phyloP scores from a whole-genome alignment of 192 early-diverging fungal genomes.

The Coemansia sp. region DNA sequence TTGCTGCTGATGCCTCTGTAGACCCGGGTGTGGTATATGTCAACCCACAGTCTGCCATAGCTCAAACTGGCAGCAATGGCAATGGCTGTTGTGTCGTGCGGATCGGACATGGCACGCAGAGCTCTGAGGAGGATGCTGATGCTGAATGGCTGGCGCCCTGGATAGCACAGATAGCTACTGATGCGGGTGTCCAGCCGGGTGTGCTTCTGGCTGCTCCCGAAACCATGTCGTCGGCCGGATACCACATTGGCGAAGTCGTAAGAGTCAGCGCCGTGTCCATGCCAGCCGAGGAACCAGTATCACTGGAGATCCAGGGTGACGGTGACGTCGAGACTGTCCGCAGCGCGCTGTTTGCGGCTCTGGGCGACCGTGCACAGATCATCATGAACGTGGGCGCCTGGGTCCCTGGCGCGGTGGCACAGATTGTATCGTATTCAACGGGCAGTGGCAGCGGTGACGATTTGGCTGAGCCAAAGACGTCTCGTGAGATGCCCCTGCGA shows the following conservation, averaged over 20 bases:
- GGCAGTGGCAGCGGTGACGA: not conserved
- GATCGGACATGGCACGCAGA: conserved; percentile 11
- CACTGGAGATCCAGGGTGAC: not conserved
- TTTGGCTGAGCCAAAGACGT: not conserved
- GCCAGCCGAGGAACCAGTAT: not conserved
- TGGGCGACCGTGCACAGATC: not conserved
- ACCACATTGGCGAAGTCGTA: conserved; percentile 25
- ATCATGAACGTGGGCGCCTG: conserved; percentile 12
- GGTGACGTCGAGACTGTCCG: not conserved
- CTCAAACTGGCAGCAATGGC: conserved; percentile 24
- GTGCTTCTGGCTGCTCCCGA: conserved; percentile 18
- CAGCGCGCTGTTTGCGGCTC: not conserved
- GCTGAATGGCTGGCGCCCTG: conserved; percentile 16
- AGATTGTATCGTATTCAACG: conserved; percentile 5
- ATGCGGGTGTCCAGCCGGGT: conserved; percentile 29
- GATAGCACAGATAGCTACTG: conserved; percentile 12
- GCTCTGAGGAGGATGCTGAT: conserved; percentile 12
- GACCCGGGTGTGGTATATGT: conserved; percentile 33
- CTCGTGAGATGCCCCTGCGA: conserved; percentile 11
- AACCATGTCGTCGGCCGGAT: conserved; percentile 5
- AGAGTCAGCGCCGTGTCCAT: not conserved
- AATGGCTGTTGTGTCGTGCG: conserved; percentile 19
- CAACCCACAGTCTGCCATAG: conserved; percentile 16
- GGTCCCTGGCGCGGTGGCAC: conserved; percentile 1
- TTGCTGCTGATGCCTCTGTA: conserved; percentile 27